A percentile compares a stretch with the other conserved stretches of the same genome.
Conservation (phyloP, 352 stramenopile genomes). For the Phytopythium vexans region DNA sequence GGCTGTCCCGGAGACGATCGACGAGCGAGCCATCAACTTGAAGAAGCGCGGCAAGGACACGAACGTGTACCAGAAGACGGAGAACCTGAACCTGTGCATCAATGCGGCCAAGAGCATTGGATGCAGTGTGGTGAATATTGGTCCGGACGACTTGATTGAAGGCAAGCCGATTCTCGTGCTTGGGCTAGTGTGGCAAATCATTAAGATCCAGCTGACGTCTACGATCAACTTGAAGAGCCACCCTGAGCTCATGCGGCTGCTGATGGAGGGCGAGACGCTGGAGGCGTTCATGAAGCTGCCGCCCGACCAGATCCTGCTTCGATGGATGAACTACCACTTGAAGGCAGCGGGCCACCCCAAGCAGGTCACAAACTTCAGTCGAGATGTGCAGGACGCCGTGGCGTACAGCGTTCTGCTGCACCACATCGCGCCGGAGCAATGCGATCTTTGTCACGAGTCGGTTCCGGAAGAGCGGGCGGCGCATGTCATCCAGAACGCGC, state of each 20-base stretch:
- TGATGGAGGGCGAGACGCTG: conserved; percentile 85
- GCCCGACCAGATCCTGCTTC: conserved; percentile 89
- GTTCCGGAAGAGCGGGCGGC: conserved; percentile 60
- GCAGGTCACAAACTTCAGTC: conserved; percentile 77
- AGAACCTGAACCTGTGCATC: conserved; percentile 92
- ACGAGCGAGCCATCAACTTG: conserved; percentile 86
- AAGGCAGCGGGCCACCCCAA: conserved; percentile 68
- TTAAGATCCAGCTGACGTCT: conserved; percentile 91
- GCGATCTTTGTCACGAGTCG: conserved; percentile 57
- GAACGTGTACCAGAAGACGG: conserved; percentile 87
- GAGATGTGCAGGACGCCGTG: conserved; percentile 77
- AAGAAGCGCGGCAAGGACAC: conserved; percentile 75
- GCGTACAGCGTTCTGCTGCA: conserved; percentile 87
- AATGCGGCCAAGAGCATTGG: conserved; percentile 92
- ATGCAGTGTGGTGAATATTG: conserved; percentile 93
- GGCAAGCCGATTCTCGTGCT: conserved; percentile 89
- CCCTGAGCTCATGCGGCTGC: conserved; percentile 85
- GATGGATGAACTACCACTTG: conserved; percentile 94
- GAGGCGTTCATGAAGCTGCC: conserved; percentile 89
- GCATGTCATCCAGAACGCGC: conserved; percentile 83
- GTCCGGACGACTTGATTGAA: conserved; percentile 79
- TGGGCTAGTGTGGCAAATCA: conserved; percentile 92
- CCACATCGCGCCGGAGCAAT: conserved; percentile 78
- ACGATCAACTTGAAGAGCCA: conserved; percentile 93
- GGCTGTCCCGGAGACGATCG: conserved; percentile 90